Base-by-base conservation (phyloP, 352 stramenopile species). In the Globisporangium paddicum region DNA sequence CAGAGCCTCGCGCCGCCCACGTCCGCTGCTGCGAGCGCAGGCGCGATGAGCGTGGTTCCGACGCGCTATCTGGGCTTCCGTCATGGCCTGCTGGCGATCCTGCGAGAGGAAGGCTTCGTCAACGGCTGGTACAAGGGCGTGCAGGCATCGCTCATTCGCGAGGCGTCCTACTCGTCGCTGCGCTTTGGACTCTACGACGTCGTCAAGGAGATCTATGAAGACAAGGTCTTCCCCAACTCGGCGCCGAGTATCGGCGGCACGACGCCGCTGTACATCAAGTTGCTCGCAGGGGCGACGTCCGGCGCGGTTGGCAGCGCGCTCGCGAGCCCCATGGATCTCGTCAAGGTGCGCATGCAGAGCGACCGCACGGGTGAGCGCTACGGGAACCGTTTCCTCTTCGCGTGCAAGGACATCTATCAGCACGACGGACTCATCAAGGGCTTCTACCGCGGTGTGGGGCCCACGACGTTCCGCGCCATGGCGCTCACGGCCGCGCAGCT, bases 121-220 rank as follows among this genome's bases (percentile, higher is more conserved):
- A 49, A 57, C 26, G 82, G 79, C 8, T 68, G 86, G 28, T 72
- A 71, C 53, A 85, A 86, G 50, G 85, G 85, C 25, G 69, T 85
- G 51, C 66, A 79, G 51, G 79, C 85, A 34, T 86, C 81, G 32
- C 58, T 90, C 26, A 60, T 87, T 14, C 72, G 85, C 35, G 81
- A 91, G 48, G 81, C 74, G n/a, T 79, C 79, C 38, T 95, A 95
- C 72, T 86, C 76, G 47, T 81, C 74, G 41, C 71, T 95, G 50
- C 77, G 85, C 60, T 88, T 95, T 52, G 85, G 85, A 5, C 64
- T 89, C 28, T 95, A 93, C 62, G 82, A 91, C 53, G 65, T 81
- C 25, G 68, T 89, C 46, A 95, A 95, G 66, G 73, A 87, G 45
- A 69, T 80, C 37, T 79, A 90, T 51, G 81, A 86, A 40, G 74